Evolutionary conservation across 75 land plant genomes (phyloP).

Genomic region (Chamaecyparis obtusa): DNA sequence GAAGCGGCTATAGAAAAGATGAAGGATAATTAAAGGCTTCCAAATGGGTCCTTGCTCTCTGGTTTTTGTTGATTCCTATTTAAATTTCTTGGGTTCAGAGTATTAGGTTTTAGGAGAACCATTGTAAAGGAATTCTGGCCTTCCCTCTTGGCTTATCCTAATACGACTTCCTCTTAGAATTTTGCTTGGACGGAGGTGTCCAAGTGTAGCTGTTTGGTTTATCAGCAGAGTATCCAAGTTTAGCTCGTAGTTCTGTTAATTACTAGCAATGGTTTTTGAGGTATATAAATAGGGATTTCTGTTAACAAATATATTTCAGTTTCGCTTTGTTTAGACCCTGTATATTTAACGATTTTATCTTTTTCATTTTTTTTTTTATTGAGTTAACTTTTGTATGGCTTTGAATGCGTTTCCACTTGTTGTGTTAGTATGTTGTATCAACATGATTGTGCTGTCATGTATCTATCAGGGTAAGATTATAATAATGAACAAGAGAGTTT

Average conservation of each 20-base stretch:
- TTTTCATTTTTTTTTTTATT: no score
- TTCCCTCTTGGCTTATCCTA: background rate
- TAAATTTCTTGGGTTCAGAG: background rate
- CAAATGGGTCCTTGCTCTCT: background rate
- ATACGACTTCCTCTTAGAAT: background rate
- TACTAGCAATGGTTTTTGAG: background rate
- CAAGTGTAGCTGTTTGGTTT: background rate
- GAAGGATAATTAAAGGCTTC: conserved; percentile 1
- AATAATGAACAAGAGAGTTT: background rate
- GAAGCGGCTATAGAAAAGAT: conserved; percentile 59
- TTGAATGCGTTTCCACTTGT: background rate
- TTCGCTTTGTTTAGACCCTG: background rate
- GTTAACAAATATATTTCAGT: background rate
- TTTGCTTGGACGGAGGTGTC: background rate
- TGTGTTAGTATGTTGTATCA: background rate
- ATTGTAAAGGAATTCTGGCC: background rate
- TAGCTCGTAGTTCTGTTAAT: background rate
- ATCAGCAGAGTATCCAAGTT: background rate
- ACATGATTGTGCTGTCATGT: background rate
- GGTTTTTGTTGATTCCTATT: background rate
- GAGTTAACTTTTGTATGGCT: background rate
- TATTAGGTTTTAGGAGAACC: background rate
- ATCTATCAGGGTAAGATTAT: no score
- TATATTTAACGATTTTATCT: background rate
- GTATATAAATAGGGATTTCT: background rate